Evolutionary conservation across 345 rosid genomes (phyloP).

Genomic region (Eucalyptus cloeziana): DNA sequence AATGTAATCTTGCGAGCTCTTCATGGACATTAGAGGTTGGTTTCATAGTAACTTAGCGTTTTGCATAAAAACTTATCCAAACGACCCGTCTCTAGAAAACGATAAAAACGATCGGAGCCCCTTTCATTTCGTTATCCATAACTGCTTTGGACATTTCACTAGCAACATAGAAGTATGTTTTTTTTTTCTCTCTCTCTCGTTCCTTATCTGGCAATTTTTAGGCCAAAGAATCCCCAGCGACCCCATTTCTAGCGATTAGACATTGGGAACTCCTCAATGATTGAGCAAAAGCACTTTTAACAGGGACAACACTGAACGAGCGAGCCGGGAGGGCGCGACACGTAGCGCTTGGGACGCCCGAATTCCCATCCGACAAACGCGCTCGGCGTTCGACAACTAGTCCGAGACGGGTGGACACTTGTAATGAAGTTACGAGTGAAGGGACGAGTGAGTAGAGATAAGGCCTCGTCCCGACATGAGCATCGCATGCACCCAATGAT

Average conservation of each 20-base stretch:
- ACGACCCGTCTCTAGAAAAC: neutral
- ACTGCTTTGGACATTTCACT: neutral
- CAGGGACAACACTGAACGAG: neutral
- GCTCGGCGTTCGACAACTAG: neutral
- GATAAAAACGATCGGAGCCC: neutral
- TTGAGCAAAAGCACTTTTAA: neutral
- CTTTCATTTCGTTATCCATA: neutral
- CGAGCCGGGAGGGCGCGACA: neutral
- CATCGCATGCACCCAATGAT: neutral
- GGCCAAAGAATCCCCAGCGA: neutral
- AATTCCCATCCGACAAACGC: neutral
- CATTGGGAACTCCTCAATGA: neutral
- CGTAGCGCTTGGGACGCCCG: neutral
- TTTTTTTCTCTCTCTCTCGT: neutral
- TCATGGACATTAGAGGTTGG: neutral
- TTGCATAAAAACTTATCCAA: neutral
- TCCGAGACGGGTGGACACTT: neutral
- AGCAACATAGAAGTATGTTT: neutral
- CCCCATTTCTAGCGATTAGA: neutral
- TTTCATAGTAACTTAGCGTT: neutral
- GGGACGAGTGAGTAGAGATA: neutral
- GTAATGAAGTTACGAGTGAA: neutral
- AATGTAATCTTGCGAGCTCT: neutral
- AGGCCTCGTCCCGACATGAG: neutral
- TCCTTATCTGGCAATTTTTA: neutral